phyloP scores from a whole-genome alignment of 108 stramenopile species.

The Cyclotella atomus region DNA sequence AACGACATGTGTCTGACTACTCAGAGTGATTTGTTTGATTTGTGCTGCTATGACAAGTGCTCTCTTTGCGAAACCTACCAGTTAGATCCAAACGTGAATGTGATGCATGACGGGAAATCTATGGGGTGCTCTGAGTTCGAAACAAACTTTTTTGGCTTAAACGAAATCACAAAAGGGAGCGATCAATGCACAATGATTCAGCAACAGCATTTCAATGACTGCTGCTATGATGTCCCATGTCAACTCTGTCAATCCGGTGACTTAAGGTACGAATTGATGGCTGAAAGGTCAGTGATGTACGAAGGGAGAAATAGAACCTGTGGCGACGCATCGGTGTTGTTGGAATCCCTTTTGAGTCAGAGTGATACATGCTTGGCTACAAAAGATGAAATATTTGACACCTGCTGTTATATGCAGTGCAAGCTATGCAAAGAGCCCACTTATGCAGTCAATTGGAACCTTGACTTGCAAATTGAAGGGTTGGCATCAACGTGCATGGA shows the following conservation, averaged over 20 bases:
- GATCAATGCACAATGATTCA: conserved; percentile 39
- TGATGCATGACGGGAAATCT: conserved; percentile 26
- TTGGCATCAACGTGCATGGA: conserved; percentile 50
- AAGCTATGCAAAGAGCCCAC: conserved; percentile 36
- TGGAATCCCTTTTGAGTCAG: conserved; percentile 41
- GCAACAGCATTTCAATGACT: conserved; percentile 39
- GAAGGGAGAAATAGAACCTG: conserved; percentile 37
- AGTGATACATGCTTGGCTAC: conserved; percentile 32
- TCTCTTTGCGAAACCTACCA: conserved; percentile 42
- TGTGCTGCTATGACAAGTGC: conserved; percentile 49
- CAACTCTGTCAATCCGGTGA: conserved; percentile 30
- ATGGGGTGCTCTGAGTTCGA: conserved; percentile 47
- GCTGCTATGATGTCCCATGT: conserved; percentile 50
- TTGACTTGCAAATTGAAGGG: conserved; percentile 30
- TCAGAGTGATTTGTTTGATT: conserved; percentile 39
- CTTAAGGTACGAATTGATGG: conserved; percentile 31
- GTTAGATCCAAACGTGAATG: conserved; percentile 35
- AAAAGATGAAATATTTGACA: conserved; percentile 29
- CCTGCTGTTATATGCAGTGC: conserved; percentile 50
- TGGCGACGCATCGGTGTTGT: conserved; percentile 40
- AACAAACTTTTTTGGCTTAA: conserved; percentile 29
- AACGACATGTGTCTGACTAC: conserved; percentile 32
- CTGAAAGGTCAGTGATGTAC: conserved; percentile 19
- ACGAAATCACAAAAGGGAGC: conserved; percentile 44
- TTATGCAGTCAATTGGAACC: conserved; percentile 46